phyloP scores from a whole-genome alignment of 306 rosid genomes.

The Acacia acuminata region DNA sequence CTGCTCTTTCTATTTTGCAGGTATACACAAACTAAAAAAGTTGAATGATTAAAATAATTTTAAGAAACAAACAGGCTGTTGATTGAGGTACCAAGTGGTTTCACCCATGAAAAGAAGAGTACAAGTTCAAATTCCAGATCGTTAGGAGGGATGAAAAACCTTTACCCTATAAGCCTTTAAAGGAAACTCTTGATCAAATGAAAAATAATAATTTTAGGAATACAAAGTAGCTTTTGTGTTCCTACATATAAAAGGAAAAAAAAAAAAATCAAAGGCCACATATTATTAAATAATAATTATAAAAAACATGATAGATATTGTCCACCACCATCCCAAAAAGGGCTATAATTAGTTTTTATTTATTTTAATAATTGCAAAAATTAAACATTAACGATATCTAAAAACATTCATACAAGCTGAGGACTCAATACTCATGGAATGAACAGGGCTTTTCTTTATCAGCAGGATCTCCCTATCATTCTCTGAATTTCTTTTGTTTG shows the following conservation, averaged over 20 bases:
- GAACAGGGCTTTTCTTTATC: neutral
- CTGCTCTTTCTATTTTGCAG: conserved; percentile 72
- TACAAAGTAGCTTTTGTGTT: neutral
- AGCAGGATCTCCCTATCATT: neutral
- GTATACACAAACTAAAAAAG: conserved; percentile 24
- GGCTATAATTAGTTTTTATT: neutral
- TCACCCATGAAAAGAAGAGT: too few species aligned
- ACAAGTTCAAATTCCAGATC: rapidly evolving
- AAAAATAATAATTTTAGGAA: neutral
- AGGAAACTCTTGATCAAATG: too few species aligned
- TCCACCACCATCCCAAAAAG: neutral
- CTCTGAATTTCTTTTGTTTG: neutral
- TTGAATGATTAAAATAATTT: neutral
- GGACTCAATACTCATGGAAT: neutral
- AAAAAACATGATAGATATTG: neutral
- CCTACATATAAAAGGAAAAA: neutral
- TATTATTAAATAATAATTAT: neutral
- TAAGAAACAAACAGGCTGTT: too few species aligned
- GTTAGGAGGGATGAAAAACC: too few species aligned
- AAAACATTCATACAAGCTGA: neutral
- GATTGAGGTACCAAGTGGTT: too few species aligned
- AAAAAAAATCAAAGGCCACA: neutral
- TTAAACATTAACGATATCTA: too few species aligned
- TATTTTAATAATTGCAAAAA: neutral
- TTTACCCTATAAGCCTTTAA: too few species aligned